Evolutionary conservation across 176 grass and related monocot genomes (phyloP), one percentile per base, ranked within the genome.

Genomic region (Dendrocalamus sinicus): DNA sequence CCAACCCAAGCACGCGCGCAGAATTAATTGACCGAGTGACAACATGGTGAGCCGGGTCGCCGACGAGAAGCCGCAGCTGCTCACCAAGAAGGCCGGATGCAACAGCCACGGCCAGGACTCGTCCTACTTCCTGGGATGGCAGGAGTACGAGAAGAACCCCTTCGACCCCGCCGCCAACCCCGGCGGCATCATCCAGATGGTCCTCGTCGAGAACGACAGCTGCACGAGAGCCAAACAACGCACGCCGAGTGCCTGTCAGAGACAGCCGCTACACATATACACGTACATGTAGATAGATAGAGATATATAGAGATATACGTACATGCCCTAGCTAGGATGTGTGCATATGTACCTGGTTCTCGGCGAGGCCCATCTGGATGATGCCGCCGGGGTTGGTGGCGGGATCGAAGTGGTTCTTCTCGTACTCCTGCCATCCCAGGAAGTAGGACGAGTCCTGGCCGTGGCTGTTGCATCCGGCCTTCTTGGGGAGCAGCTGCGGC

Each of bases 281-380:
- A 75, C 46, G 12, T 1, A 8, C n/a, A 20, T 3, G 4, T 37
- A 37, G 37, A 37, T 37, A 37, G 37, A 37, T 5, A 37, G 37
- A 37, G 37, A 37, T 4, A 37, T 37, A 37, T 5, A 26, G 26
- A 37, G 37, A 32, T 23, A 16, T 15, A n/a, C 19, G 15, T 22
- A 44, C 28, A 55, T 35, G 2, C 6, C 9, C 23, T 61, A 16
- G 44, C 23, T 61, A 16, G 44, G 70, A 10, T 52, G 17, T 9
- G 22, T 13, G 75, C 43, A 13, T 22, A 16, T 2, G 39, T 39
- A 88, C 91, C 88, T 93, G 96, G 83, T 98, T 98, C 89, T 98
- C 96, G 47, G 93, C 96, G 67, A 98, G 96, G 23, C 96, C 96
- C 96, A 98, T 95, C 85, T 95, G 96, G 78, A 95, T 98, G 83